These are phyloP conservation scores for Centaurea solstitialis DNA, from an alignment of 129 eudicot genomes.

Conservation along the genomic window DNA sequence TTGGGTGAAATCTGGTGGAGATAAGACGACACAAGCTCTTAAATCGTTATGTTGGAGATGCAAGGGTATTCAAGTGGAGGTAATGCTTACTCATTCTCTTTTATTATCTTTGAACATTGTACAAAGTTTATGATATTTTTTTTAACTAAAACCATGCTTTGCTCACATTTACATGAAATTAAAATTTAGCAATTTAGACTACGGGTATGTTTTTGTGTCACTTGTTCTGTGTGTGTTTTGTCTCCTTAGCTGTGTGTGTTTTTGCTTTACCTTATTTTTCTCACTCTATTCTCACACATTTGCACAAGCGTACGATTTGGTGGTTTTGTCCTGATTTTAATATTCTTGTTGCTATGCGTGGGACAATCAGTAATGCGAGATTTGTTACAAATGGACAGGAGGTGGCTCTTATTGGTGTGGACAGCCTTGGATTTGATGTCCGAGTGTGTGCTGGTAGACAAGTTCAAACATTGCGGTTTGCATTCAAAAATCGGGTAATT, in stretches of 20 bases:
- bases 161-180: neutral
- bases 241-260: too few relatives aligned
- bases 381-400: constrained; percentile 45
- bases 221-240: too few relatives aligned
- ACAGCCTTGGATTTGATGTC: constrained; percentile 85
- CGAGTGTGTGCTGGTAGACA: constrained; percentile 86
- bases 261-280: too few relatives aligned
- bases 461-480: constrained; percentile 78
- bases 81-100: constrained; percentile 22
- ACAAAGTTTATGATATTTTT: constrained; percentile 3
- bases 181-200: too few relatives aligned
- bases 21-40: constrained; percentile 70
- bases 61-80: constrained; percentile 90
- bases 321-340: neutral
- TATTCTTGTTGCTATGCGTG: neutral
- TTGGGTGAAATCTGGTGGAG: constrained; percentile 78
- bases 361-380: neutral
- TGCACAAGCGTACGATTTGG: too few relatives aligned
- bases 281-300: too few relatives aligned
- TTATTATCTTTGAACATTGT: neutral
- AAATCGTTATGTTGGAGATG: constrained; percentile 82
- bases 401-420: constrained; percentile 77
- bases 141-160: neutral
- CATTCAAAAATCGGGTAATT: constrained; percentile 71
- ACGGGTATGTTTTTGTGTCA: too few relatives aligned